These are phyloP conservation scores for Diaporthe destruens DNA, from an alignment of 2,329 filamentous ascomycete genomes.

Conservation along the genomic window DNA sequence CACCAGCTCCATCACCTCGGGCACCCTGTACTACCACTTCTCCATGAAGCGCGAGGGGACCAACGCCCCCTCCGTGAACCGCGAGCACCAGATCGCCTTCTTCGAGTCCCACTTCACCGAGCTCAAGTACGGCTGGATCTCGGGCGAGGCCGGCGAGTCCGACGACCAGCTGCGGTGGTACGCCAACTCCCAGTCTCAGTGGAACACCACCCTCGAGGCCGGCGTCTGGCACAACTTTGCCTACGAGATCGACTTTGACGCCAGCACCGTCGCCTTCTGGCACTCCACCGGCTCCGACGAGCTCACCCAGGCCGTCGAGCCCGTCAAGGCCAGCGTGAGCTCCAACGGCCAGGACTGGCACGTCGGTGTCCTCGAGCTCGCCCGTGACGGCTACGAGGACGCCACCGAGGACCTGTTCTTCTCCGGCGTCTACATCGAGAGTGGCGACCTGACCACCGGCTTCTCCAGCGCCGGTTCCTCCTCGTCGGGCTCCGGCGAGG, in stretches of 20 bases:
- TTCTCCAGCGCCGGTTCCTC: slow-evolving; percentile 39
- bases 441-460: slow-evolving; percentile 52
- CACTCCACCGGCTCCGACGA: slow-evolving; percentile 71
- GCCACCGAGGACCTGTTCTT: slow-evolving; percentile 74
- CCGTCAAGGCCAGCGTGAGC: slow-evolving; percentile 67
- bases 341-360: slow-evolving; percentile 78
- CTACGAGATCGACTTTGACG: slow-evolving; percentile 76
- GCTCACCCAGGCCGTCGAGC: slow-evolving; percentile 67
- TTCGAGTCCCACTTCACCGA: slow-evolving; percentile 79
- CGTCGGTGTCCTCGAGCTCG: slow-evolving; percentile 73
- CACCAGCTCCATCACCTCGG: slow-evolving; percentile 70
- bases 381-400: slow-evolving; percentile 63
- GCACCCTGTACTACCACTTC: slow-evolving; percentile 77
- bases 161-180: slow-evolving; percentile 71
- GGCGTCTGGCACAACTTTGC: slow-evolving; percentile 79
- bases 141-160: slow-evolving; percentile 53
- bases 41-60: slow-evolving; percentile 66
- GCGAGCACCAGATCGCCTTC: slow-evolving; percentile 72
- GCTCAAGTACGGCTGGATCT: slow-evolving; percentile 73
- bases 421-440: slow-evolving; percentile 76
- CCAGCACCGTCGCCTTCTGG: slow-evolving; percentile 72
- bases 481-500: slow-evolving; percentile 42
- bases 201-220: slow-evolving; percentile 68
- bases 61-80: slow-evolving; percentile 68
- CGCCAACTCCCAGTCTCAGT: slow-evolving; percentile 67